phyloP scores from a whole-genome alignment of 2,329 filamentous ascomycete genomes.

The Epichloe gansuensis region DNA sequence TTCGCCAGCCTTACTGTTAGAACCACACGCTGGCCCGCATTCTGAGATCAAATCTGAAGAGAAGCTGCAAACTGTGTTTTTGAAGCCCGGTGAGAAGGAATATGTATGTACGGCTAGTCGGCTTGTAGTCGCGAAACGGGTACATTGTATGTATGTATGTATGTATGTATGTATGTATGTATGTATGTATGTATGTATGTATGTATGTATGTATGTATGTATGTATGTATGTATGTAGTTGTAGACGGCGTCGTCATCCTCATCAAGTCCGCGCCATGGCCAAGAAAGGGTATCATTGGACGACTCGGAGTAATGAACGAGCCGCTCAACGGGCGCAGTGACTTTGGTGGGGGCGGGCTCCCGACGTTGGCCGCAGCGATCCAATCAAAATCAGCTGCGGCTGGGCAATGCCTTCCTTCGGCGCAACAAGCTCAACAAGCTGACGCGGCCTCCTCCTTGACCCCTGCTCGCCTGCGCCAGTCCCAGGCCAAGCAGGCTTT shows the following conservation, averaged over 20 bases:
- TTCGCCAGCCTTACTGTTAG: conserved; percentile 12
- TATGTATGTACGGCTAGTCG: too few species aligned
- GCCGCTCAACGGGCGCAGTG: background rate
- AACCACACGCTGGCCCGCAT: background rate
- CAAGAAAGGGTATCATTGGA: background rate
- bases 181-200: too few species aligned
- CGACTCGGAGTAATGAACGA: background rate
- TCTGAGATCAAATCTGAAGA: conserved; percentile 1
- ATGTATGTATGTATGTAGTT: too few species aligned
- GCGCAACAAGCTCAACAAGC: conserved; percentile 14
- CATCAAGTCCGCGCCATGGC: conserved; percentile 1
- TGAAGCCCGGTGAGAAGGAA: background rate
- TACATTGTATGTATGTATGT: background rate
- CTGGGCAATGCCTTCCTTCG: conserved; percentile 1
- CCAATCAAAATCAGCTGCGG: background rate
- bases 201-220: too few species aligned
- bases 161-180: too few species aligned
- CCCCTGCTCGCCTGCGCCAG: conserved; percentile 10
- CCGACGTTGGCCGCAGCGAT: background rate
- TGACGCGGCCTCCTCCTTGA: conserved; percentile 15
- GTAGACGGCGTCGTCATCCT: conserved; percentile 8
- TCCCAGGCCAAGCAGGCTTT: background rate
- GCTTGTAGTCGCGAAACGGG: background rate
- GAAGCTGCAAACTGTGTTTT: background rate
- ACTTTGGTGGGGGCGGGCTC: background rate